Evolutionary conservation across 306 rosid genomes (phyloP).

Genomic region (Trichosanthes truncata): DNA sequence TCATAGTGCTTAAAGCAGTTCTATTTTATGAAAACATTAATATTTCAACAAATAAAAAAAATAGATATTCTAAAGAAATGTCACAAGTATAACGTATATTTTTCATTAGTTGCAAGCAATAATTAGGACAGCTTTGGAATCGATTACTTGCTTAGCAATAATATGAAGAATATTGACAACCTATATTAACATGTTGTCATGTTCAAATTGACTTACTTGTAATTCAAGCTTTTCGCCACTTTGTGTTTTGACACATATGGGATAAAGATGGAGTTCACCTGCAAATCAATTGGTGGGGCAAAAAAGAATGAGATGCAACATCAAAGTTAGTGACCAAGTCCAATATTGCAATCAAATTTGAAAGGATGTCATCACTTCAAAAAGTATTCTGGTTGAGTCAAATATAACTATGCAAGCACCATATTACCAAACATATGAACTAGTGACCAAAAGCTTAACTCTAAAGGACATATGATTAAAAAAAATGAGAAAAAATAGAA

Average conservation of each 20-base stretch:
- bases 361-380: not conserved
- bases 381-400: not conserved
- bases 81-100: not conserved
- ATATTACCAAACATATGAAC: not conserved
- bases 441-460: not conserved
- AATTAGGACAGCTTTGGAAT: not conserved
- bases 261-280: constrained; percentile 91
- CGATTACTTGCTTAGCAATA: not conserved
- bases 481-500: not conserved
- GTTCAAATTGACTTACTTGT: constrained; percentile 53
- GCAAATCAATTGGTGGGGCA: constrained; percentile 12
- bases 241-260: constrained; percentile 82
- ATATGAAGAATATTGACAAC: not conserved
- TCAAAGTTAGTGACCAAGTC: not conserved
- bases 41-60: not conserved
- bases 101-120: not conserved
- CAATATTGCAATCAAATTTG: not conserved
- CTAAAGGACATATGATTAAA: not conserved
- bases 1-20: not conserved
- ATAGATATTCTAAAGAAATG: not conserved
- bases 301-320: not conserved
- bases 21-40: not conserved
- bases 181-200: not conserved
- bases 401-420: not conserved
- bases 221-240: constrained; percentile 93